Base-by-base conservation (phyloP, 768 basidiomycete genomes). In the Boletus barrowsii region DNA sequence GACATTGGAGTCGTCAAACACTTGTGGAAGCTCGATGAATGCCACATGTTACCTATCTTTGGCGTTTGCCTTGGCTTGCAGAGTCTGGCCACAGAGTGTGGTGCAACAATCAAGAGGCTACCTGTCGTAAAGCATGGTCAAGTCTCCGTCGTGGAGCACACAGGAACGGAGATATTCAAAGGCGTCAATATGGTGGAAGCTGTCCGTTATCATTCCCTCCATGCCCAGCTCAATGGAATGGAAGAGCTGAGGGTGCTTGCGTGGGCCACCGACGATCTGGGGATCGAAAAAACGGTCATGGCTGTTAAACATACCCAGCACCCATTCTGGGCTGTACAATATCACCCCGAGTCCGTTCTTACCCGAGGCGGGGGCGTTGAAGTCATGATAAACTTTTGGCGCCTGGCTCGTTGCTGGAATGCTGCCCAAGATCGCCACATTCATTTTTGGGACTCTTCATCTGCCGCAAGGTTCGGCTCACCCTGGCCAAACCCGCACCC, bases 281-380 rank as follows among this genome's bases (percentile, higher is more conserved):
- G 85, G 49, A 84, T 88, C 55, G 87, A 86, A 7, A 75, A 62
- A 42, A 83, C 90, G 20, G 75, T 90, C 43, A 93, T 93, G 90
- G 89, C 84, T 39, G 72, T 80, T 26, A 79, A 77, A 58, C 91
- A 93, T 65, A 75, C 58, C 47, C 69, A 61, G 22, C 79, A 76
- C 55, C 90, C 91, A 5, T 89, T 90, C 63, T 93, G 88, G 86
- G 90, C 87, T 4, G 91, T 93, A 22, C 91, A 93, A 64, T 93
- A 93, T 66, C 91, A 93, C 66, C 91, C 91, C 7, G 91, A 93
- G 65, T 93, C 90, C 5, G 81, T 88, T 4, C 78, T 87, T 60
- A 93, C 90, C 3, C 73, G 75, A 41, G 81, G 79, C 3, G 87
- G 86, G 7, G 90, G 90, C 1, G 62, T 78, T n/a, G 78, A 84